Evolutionary conservation across 1,284 basidiomycete genomes (phyloP).

Genomic region (Cutaneotrichosporon sp.): DNA sequence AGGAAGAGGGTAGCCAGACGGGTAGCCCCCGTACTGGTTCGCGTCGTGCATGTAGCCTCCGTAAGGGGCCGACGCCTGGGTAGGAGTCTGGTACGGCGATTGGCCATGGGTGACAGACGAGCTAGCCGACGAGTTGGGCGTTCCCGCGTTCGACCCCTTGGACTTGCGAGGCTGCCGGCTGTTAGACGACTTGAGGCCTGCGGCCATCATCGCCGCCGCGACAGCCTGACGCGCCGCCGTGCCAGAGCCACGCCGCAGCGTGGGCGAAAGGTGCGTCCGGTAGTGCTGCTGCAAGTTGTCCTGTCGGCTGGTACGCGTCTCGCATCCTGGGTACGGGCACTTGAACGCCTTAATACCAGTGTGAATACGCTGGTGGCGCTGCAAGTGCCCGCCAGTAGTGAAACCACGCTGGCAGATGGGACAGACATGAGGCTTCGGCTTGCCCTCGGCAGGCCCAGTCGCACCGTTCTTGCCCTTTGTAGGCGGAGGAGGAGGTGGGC

Average conservation of each 20-base stretch:
- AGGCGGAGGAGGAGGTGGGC: constrained; percentile 19
- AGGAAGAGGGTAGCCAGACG: constrained; percentile 30
- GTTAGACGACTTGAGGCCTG: constrained; percentile 46
- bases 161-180: constrained; percentile 47
- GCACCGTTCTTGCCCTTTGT: constrained; percentile 50
- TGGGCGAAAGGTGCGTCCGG: constrained; percentile 50
- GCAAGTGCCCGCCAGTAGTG: constrained; percentile 50
- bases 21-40: constrained; percentile 36
- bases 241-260: constrained; percentile 47
- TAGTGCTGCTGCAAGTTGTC: constrained; percentile 53
- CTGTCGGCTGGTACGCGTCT: constrained; percentile 49
- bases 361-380: constrained; percentile 51
- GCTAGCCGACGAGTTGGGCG: constrained; percentile 45
- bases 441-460: constrained; percentile 49
- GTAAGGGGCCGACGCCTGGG: constrained; percentile 40
- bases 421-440: constrained; percentile 50
- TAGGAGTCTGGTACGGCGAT: constrained; percentile 47
- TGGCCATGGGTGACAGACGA: constrained; percentile 36
- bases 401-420: constrained; percentile 46
- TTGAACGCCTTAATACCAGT: constrained; percentile 53
- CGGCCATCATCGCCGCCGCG: constrained; percentile 50
- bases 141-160: constrained; percentile 41
- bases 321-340: constrained; percentile 51
- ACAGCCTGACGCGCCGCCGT: constrained; percentile 48
- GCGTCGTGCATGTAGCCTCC: constrained; percentile 49